These are phyloP conservation scores for Russula foetens DNA, from an alignment of 768 basidiomycete species.

Conservation along the genomic window DNA sequence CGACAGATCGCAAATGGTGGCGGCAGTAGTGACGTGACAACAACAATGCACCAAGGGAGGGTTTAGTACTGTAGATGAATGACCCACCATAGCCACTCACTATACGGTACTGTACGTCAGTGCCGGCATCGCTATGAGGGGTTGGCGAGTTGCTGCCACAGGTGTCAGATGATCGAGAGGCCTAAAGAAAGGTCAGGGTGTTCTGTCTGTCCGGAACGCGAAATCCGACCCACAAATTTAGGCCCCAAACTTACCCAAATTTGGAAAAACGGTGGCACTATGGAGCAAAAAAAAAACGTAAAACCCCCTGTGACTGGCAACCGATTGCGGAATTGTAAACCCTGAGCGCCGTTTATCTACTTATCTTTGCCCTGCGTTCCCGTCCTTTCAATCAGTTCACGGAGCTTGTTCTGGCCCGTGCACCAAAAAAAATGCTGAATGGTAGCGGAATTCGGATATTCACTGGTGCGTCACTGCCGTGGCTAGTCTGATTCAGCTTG, in stretches of 20 bases:
- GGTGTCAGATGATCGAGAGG: too few relatives aligned
- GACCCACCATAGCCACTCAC: background rate
- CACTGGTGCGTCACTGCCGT: constrained; percentile 35
- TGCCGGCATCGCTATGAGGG: background rate
- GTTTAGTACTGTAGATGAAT: background rate
- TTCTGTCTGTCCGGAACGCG: background rate
- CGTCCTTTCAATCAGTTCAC: constrained; percentile 21
- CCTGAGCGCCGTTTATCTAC: background rate
- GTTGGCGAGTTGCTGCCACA: too few relatives aligned
- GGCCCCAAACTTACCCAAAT: background rate
- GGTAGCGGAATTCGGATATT: constrained; percentile 53
- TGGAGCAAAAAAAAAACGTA: background rate
- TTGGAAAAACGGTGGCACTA: background rate
- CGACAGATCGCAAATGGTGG: background rate
- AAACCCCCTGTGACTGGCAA: background rate
- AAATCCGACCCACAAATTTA: background rate
- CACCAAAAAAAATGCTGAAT: constrained; percentile 38
- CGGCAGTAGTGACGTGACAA: background rate
- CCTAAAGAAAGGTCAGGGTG: background rate
- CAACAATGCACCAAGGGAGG: background rate
- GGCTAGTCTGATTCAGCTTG: background rate
- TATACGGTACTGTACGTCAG: background rate
- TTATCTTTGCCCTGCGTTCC: background rate
- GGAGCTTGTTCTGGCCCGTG: constrained; percentile 18
- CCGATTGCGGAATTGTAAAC: background rate